Base-by-base conservation (phyloP, 805 yeast genomes). In the Candida arabinofermentans region DNA sequence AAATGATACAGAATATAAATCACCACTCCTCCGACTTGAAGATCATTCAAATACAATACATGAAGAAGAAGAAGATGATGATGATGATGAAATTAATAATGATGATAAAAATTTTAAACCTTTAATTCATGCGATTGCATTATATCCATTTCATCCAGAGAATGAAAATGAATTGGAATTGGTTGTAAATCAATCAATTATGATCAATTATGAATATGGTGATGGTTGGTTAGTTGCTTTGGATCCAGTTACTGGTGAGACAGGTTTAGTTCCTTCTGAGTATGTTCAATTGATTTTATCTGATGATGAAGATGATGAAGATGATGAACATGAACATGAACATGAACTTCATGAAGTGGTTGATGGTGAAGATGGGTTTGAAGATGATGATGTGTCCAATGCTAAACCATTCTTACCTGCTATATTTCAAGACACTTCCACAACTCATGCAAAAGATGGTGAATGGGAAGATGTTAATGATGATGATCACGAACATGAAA, bases 221-320 rank as follows among this genome's bases (percentile, higher is more conserved):
- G 97, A 91, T 61, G 99, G 99, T 7, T 93, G 99, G 99, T 73
- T 93, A 3, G 97, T 93, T 39, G 98, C 97, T 0, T 81, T 78
- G 52, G 89, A 88, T 55, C 83, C 86, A 1, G 70, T 57, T 22
- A 73, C 84, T 2, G 88, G 87, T 1, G 84, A 81, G 48, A 86
- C 95, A 10, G 99, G 99, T 2, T 74, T 93, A 39, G 95, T 93
- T 5, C 99, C 99, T 1, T 96, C 90, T 55, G 96, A 86, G 54
- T 93, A 90, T 55, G 96, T 93, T 24, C 83, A 86, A 42, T 60
- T 75, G 5, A 34, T 63, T 27, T 53, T 58, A n/a, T 67, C 62
- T 4, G 41, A 39, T 12, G 37, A 33, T 7, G 14, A 22, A 2
- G 69, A 58, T 6, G 63, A 59, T 12, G 50, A 22, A 13, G 40